Base-by-base conservation (phyloP, 2,329 filamentous ascomycete species). In the Fonsecaea pedrosoi region DNA sequence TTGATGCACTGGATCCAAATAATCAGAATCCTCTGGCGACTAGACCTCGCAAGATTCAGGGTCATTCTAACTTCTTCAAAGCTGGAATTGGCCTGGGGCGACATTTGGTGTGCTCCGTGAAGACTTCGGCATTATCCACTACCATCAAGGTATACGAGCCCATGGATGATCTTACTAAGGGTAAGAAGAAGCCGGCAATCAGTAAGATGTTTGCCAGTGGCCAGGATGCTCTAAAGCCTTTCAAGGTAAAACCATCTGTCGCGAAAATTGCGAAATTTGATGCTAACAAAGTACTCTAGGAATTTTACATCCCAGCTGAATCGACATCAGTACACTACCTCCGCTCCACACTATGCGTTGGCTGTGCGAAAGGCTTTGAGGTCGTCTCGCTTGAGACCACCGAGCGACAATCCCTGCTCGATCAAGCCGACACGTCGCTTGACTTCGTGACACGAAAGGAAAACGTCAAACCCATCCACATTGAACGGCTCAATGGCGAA, bases 121-220 rank as follows among this genome's bases (percentile, higher is more conserved):
- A 97, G 82, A 96, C 92, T 48, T 94, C 91, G 18, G 92, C 94
- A 2, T 83, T 98, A 37, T 97, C 92, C 60, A 96, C 92, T 13
- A 98, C 94, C 1, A 97, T 99, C 83, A 98, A 98, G 81, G 95
- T 98, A n/a, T 98, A 92, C 79, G 94, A 99, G 80, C 95, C 95
- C 0, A 97, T 96, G 81, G 95, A 98, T 77, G 91, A 92, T 69
- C 90, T 96, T 85, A 90, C 91, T 62, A 95, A 94, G 82, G 92
- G 92, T 66, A 96, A 95, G 83, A 97, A 96, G 82, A 96, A 97
- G 77, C 95, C 94, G 75, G 94, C 95, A 18, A 89, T 99, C 67
- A 90, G 92, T 72, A 97, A 96, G 82, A 96, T 99, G 89, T 94
- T 99, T 81, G 92, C 92, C 69, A 89, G 87, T 71, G 92, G 93